Evolutionary conservation across 2,329 filamentous ascomycete species (phyloP).

Genomic region (Talaromyces funiculosus): DNA sequence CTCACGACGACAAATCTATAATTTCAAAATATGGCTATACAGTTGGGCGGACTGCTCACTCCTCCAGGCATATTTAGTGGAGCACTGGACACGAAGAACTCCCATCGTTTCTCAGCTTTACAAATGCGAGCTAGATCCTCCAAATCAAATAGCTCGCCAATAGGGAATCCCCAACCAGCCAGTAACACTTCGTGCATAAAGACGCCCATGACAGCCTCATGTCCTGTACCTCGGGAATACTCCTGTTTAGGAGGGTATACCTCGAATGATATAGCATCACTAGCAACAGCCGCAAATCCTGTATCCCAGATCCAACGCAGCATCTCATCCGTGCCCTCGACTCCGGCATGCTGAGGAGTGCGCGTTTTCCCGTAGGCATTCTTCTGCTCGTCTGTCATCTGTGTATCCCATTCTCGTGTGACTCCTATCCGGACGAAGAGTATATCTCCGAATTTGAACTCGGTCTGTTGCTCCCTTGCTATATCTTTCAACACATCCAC

Average conservation of each 20-base stretch:
- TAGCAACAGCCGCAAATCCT: conserved; percentile 53
- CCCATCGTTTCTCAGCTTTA: conserved; percentile 37
- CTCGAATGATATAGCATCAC: conserved; percentile 54
- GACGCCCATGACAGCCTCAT: conserved; percentile 19
- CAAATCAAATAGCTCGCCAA: conserved; percentile 45
- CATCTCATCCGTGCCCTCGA: conserved; percentile 46
- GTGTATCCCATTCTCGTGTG: conserved; percentile 38
- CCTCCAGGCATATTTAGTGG: conserved; percentile 48
- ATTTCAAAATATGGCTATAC: conserved; percentile 40
- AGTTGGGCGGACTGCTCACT: conserved; percentile 43
- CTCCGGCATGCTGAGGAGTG: conserved; percentile 42
- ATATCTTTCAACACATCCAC: conserved; percentile 34
- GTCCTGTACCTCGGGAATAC: background rate
- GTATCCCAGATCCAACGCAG: conserved; percentile 55
- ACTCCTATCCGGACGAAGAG: conserved; percentile 44
- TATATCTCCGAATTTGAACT: conserved; percentile 48
- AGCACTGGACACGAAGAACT: conserved; percentile 47
- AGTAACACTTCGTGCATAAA: conserved; percentile 47
- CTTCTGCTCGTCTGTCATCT: conserved; percentile 31
- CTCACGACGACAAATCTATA: background rate
- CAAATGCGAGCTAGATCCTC: conserved; percentile 37
- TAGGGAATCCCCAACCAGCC: conserved; percentile 48
- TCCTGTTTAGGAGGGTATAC: conserved; percentile 24
- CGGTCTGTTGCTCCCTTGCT: conserved; percentile 39
- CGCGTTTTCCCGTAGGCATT: conserved; percentile 30